These are phyloP conservation scores for Thuja plicata DNA, from an alignment of 83 land plant genomes.

Conservation along the genomic window DNA sequence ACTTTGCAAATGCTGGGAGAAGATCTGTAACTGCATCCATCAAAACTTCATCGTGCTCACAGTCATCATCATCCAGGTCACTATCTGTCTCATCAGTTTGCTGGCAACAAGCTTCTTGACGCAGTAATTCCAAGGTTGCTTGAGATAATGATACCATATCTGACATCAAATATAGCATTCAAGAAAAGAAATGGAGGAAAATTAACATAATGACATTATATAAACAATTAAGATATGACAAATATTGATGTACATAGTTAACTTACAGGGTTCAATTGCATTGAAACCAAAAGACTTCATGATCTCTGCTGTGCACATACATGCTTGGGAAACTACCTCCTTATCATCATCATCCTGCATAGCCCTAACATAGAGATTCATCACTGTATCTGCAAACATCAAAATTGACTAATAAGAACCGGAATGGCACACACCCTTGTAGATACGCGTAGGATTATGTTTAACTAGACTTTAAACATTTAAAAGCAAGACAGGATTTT, in stretches of 20 bases:
- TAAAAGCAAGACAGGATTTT: background rate
- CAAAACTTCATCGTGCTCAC: conserved; percentile 88
- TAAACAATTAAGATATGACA: background rate
- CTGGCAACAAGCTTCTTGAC: conserved; percentile 86
- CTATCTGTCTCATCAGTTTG: conserved; percentile 74
- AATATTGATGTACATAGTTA: background rate
- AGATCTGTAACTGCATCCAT: conserved; percentile 98
- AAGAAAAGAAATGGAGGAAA: background rate
- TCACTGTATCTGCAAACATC: conserved; percentile 56
- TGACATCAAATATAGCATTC: conserved; percentile 20
- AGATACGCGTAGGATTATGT: background rate
- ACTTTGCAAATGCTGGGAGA: conserved; percentile 91
- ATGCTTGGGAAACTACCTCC: conserved; percentile 95
- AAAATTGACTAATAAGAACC: background rate
- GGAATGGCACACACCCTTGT: background rate
- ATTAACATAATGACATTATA: background rate
- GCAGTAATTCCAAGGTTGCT: conserved; percentile 62
- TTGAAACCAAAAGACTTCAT: conserved; percentile 51
- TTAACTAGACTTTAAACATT: background rate
- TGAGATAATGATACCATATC: conserved; percentile 71
- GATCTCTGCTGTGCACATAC: conserved; percentile 68
- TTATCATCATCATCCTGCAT: conserved; percentile 96
- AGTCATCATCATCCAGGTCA: conserved; percentile 80
- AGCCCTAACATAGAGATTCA: conserved; percentile 80
- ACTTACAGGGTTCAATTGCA: conserved; percentile 76